These are phyloP conservation scores for Leptodermis oblonga DNA, from an alignment of 257 asterid genomes.

Conservation along the genomic window DNA sequence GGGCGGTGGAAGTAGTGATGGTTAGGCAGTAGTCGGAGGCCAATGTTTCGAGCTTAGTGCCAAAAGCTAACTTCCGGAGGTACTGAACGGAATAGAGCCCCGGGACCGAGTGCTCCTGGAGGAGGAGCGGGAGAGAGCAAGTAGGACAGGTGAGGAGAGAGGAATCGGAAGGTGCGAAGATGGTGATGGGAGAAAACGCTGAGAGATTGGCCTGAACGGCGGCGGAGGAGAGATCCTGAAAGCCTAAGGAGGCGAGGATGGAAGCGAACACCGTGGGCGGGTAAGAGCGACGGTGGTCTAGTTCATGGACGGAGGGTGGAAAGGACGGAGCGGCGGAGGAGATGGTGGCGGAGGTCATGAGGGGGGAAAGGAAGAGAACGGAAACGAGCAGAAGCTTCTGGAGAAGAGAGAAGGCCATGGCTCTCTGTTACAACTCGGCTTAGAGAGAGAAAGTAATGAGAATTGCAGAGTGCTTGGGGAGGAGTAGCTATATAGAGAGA, in stretches of 20 bases:
- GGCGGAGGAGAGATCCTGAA: constrained; percentile 65
- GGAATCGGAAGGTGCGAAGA: constrained; percentile 76
- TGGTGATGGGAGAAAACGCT: constrained; percentile 59
- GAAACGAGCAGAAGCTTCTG: constrained; percentile 31
- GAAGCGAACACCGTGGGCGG: constrained; percentile 46
- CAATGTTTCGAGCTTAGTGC: constrained; percentile 72
- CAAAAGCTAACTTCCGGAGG: constrained; percentile 65
- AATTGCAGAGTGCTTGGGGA: too few relatives aligned
- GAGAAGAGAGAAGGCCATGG: constrained; percentile 47
- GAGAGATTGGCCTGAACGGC: constrained; percentile 52
- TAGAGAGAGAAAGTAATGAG: constrained; percentile 16
- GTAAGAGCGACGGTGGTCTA: constrained; percentile 19
- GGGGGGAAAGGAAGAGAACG: constrained; percentile 39
- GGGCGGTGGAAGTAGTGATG: constrained; percentile 25
- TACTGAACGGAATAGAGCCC: constrained; percentile 60
- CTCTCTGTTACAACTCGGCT: background rate
- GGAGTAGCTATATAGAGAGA: too few relatives aligned
- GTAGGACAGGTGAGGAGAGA: constrained; percentile 74
- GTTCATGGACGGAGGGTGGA: constrained; percentile 39
- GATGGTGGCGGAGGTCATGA: constrained; percentile 13
- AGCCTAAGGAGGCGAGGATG: constrained; percentile 73
- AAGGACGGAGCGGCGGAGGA: constrained; percentile 29
- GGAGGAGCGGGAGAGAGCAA: constrained; percentile 53
- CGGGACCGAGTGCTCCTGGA: constrained; percentile 76
- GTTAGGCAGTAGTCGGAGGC: constrained; percentile 72